Evolutionary conservation across 2,329 filamentous ascomycete genomes (phyloP), one percentile per base, ranked within the genome.

Genomic region (Colletotrichum acutatum): DNA sequence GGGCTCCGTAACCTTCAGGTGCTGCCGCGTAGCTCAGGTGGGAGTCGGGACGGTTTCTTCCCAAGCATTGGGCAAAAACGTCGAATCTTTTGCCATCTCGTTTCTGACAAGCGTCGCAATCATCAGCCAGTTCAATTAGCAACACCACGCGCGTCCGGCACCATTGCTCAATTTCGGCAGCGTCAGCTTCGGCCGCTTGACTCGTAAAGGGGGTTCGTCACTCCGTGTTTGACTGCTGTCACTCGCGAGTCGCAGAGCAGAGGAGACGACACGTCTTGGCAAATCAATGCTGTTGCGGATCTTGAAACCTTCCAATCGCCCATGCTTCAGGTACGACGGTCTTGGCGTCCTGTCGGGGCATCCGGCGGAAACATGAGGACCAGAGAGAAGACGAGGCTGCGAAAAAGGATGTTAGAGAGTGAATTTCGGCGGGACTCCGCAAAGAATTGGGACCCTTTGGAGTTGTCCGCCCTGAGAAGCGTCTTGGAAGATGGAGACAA

Each of bases 231-330:
- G 54, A 34, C 42, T 49, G 49, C 66, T 32, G 54, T 57, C 66
- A 60, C 26, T 57, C 42, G 58, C 22, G 37, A 37, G 49, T 22
- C 30, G 37, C 37, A 42, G 37, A 16, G 37, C 37, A 42, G 65
- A 37, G 32, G 60, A 30, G 26, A 42, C 37, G 67, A 58, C 67
- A 58, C 67, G 42, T 42, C 60, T 64, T 61, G 66, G 60, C 66
- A 57, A 49, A 46, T 62, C 60, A 60, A 49, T 66, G 63, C 53
- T 49, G 63, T n/a, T 26, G 53, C 56, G 60, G 66, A 70, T 72
- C 60, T 61, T 67, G 66, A 70, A 72, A 71, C 66, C 32, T 54
- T 42, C 30, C n/a, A 6, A 28, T 65, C 49, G 28, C 14, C 60
- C 42, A 30, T 61, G 61, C 59, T 72, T 72, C 66, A 58, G 60